Base-by-base conservation (phyloP, 176 grass and related monocot genomes). In the Olyra latifolia region DNA sequence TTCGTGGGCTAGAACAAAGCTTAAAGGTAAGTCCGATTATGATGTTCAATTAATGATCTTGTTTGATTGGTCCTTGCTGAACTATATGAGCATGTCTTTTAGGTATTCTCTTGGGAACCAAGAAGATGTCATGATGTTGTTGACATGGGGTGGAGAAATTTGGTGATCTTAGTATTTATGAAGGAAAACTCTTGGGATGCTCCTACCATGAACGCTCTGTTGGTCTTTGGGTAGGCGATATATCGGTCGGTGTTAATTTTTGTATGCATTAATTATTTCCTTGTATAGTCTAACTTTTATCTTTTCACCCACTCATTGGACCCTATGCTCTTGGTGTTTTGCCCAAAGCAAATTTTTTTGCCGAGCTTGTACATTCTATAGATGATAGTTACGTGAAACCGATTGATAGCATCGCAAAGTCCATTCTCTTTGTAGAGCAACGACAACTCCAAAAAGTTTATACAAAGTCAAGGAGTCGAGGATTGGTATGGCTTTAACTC, bases 31-130 rank as follows among this genome's bases (percentile, higher is more conserved):
- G 17, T 82, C n/a, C 23, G 42, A 46, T 81, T 83, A 62, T 77
- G 27, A 35, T 28, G 28, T 27, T 23, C 66, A 17, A 60, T 42
- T 22, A n/a, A 76, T 43, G 22, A 53, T 60, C 10, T 85, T 77
- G 46, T 27, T 67, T 22, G 23, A 1, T 22, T 76, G 23, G 14
- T 75, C 43, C 47, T 47, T 83, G 44, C 69, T 85, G 38, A 88
- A 71, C 17, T 80, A 62, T 61, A 59, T 70, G 62, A 25, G 19
- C 50, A 81, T 49, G 78, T 73, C 39, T 82, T 55, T 61, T 79
- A 98, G 95, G 96, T 98, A 59, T 93, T 95, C 76, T 98, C 96
- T 63, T 98, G 96, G 96, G 96, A 98, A 54, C 96, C 96, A 69
- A 80, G 95, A 84, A 94, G 88, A 76, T 98, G 90, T 28, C 96